Percentiles rank a stretch among this genome's conserved stretches.
phyloP scores from a whole-genome alignment of 2,329 filamentous ascomycete genomes.

The Stemphylium beticola region DNA sequence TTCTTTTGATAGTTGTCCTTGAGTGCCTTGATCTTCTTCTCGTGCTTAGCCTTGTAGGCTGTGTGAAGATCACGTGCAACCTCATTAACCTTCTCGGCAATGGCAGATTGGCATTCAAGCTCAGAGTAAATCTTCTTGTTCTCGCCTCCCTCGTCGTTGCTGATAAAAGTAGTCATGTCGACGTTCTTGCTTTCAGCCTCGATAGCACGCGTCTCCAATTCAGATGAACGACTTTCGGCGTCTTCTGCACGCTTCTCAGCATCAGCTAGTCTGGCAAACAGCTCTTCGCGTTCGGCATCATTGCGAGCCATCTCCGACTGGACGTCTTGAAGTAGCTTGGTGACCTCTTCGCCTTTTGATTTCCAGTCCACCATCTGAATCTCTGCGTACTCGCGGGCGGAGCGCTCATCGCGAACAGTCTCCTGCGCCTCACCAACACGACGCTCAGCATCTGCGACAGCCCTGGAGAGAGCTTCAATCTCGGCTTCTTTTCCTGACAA shows the following conservation, averaged over 20 bases:
- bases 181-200: conserved; percentile 72
- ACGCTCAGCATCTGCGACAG: conserved; percentile 88
- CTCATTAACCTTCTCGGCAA: conserved; percentile 86
- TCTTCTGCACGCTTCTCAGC: conserved; percentile 76
- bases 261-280: conserved; percentile 75
- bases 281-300: conserved; percentile 80
- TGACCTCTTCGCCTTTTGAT: conserved; percentile 83
- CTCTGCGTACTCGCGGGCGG: conserved; percentile 71
- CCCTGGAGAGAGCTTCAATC: conserved; percentile 82
- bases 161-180: conserved; percentile 66
- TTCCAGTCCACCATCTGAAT: conserved; percentile 84
- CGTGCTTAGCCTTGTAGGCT: conserved; percentile 96
- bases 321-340: conserved; percentile 77
- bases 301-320: conserved; percentile 79
- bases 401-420: conserved; percentile 77
- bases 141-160: conserved; percentile 43
- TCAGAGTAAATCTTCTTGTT: conserved; percentile 48
- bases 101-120: conserved; percentile 64
- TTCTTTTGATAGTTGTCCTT: conserved; percentile 82
- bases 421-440: conserved; percentile 87
- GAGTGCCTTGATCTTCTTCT: conserved; percentile 90
- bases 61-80: conserved; percentile 81
- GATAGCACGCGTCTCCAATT: conserved; percentile 61
- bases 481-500: conserved; percentile 93
- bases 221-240: conserved; percentile 76